These are phyloP conservation scores for Powellomyces hirtus DNA, from an alignment of 192 early-diverging fungal species.

Conservation along the genomic window DNA sequence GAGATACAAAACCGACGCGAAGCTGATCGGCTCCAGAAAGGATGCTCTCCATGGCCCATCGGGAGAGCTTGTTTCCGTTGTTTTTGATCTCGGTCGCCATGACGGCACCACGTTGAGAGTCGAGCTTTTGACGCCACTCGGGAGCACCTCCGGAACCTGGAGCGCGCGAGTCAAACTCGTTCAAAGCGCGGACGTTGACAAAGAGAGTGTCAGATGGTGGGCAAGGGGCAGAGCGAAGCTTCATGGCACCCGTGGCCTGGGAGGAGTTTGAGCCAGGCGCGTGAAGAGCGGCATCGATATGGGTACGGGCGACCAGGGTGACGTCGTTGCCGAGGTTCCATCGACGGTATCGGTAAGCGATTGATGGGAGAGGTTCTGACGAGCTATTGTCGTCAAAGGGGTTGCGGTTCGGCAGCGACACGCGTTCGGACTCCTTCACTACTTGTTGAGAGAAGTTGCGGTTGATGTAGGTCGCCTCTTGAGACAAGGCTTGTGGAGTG, in stretches of 20 bases:
- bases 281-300: conserved; percentile 75
- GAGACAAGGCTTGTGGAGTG: conserved; percentile 76
- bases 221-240: conserved; percentile 37
- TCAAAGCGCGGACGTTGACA: conserved; percentile 78
- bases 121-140: conserved; percentile 92
- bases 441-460: conserved; percentile 82
- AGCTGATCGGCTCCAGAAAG: conserved; percentile 87
- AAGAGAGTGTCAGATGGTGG: conserved; percentile 42
- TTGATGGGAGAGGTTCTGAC: conserved; percentile 53
- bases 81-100: conserved; percentile 98
- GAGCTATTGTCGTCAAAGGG: conserved; percentile 63
- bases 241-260: conserved; percentile 39
- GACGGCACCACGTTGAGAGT: conserved; percentile 92
- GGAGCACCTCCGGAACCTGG: conserved; percentile 81
- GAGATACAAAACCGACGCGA: conserved; percentile 81
- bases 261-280: conserved; percentile 23
- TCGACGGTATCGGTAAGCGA: conserved; percentile 86
- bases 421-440: conserved; percentile 45
- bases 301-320: conserved; percentile 81
- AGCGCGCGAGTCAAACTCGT: conserved; percentile 89
- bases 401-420: conserved; percentile 67
- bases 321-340: conserved; percentile 77
- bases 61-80: conserved; percentile 90
- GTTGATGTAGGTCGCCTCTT: conserved; percentile 86
- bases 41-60: conserved; percentile 93